Evolutionary conservation across 2,329 filamentous ascomycete genomes (phyloP).

Genomic region (Torrubiellomyces zombiae): DNA sequence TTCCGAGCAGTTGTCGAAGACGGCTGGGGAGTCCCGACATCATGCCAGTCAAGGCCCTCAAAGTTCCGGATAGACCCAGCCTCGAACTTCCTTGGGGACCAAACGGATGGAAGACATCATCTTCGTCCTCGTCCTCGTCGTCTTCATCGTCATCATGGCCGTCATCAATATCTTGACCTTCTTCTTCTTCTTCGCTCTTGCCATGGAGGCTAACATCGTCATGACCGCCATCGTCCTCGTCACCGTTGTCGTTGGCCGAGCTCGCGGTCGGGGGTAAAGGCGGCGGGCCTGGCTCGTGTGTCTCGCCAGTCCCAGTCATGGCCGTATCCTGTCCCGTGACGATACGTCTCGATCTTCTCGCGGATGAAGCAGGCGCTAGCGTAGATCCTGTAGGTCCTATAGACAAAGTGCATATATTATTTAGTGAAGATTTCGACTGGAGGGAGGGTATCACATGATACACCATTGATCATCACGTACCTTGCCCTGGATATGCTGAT

Average conservation of each 20-base stretch:
- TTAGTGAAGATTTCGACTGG: too few species aligned
- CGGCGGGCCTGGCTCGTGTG: conserved; percentile 21
- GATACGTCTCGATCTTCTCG: conserved; percentile 36
- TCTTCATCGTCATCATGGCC: conserved; percentile 41
- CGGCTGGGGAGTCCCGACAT: conserved; percentile 72
- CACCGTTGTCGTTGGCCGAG: conserved; percentile 22
- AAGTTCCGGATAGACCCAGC: conserved; percentile 57
- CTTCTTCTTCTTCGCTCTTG: conserved; percentile 15
- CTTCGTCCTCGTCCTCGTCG: conserved; percentile 48
- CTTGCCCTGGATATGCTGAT: conserved; percentile 27
- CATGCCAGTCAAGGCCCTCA: conserved; percentile 79
- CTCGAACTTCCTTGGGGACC: conserved; percentile 46
- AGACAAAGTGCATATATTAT: too few species aligned
- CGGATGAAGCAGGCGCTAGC: conserved; percentile 19
- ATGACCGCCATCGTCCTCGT: conserved; percentile 17
- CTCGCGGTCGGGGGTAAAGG: conserved; percentile 21
- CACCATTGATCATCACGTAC: too few species aligned
- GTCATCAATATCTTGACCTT: conserved; percentile 24
- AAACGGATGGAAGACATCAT: conserved; percentile 48
- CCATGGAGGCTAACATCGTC: conserved; percentile 16
- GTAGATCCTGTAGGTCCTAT: conserved; percentile 20
- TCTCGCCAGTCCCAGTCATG: conserved; percentile 55
- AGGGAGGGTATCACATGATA: too few species aligned
- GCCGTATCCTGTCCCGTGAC: conserved; percentile 44
- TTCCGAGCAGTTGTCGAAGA: conserved; percentile 60